These are phyloP conservation scores for Cerrena zonata DNA, from an alignment of 1,284 basidiomycete species.

Conservation along the genomic window DNA sequence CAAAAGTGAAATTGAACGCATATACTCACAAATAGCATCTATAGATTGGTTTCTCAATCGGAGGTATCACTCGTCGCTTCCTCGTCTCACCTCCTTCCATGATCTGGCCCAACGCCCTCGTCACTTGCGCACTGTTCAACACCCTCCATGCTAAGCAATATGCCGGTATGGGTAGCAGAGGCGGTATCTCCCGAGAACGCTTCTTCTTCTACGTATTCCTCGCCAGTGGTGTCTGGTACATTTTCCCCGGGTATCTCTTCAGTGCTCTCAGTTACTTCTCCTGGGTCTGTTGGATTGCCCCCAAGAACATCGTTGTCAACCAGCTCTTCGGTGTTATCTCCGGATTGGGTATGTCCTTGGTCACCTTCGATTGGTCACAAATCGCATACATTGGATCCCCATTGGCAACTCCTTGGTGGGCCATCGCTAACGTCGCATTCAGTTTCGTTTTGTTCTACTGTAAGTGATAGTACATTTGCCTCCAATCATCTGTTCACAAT, in stretches of 20 bases:
- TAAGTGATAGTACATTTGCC: conserved; percentile 25
- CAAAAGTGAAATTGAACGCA: not conserved
- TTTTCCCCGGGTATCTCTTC: conserved; percentile 64
- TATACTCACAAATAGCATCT: not conserved
- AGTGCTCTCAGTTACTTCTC: conserved; percentile 49
- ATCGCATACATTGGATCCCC: conserved; percentile 52
- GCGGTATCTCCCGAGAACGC: conserved; percentile 62
- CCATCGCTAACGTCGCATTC: conserved; percentile 67
- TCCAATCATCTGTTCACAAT: conserved; percentile 75
- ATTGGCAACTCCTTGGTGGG: conserved; percentile 63
- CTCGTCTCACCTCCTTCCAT: conserved; percentile 82
- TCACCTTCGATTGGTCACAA: conserved; percentile 68
- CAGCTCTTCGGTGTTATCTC: conserved; percentile 75
- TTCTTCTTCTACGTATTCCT: conserved; percentile 67
- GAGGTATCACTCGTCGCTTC: conserved; percentile 75
- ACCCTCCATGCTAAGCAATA: conserved; percentile 58
- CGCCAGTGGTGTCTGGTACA: conserved; percentile 55
- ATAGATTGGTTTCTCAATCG: conserved; percentile 73
- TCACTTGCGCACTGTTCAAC: conserved; percentile 76
- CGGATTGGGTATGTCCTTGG: conserved; percentile 67
- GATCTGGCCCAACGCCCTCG: conserved; percentile 85
- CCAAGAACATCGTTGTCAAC: conserved; percentile 60
- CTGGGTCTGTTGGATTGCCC: conserved; percentile 72
- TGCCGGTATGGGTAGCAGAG: conserved; percentile 52
- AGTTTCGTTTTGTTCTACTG: conserved; percentile 74